These are phyloP conservation scores for Trypanosoma platydactyli DNA, from an alignment of 208 protist genomes.

Conservation along the genomic window DNA sequence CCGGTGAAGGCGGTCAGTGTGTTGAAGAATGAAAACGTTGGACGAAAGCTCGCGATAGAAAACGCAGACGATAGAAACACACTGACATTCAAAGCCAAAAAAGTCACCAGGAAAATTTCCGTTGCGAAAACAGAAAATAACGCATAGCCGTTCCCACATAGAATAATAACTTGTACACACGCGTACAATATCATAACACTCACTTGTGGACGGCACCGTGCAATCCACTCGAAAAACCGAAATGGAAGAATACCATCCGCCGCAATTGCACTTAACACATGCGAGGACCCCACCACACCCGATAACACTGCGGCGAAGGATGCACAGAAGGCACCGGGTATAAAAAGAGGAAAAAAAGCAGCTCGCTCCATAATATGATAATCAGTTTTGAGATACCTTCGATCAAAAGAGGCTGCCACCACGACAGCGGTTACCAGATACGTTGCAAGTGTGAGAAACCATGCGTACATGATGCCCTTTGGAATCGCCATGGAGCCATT, in stretches of 20 bases:
- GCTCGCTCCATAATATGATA: conserved; percentile 24
- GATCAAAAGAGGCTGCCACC: conserved; percentile 33
- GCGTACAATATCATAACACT: conserved; percentile 41
- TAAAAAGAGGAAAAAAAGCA: conserved; percentile 18
- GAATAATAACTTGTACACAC: conserved; percentile 27
- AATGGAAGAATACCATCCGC: conserved; percentile 50
- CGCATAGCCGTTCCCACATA: conserved; percentile 41
- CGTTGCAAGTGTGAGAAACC: conserved; percentile 32
- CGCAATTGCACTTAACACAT: conserved; percentile 46
- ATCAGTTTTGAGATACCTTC: conserved; percentile 28
- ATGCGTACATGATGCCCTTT: conserved; percentile 47
- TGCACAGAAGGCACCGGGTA: conserved; percentile 30
- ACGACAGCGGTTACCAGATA: conserved; percentile 41
- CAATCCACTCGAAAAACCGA: conserved; percentile 16
- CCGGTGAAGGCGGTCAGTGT: conserved; percentile 28
- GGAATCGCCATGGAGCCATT: conserved; percentile 60
- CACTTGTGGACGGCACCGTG: conserved; percentile 10
- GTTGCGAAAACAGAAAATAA: conserved; percentile 45
- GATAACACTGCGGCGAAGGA: conserved; percentile 29
- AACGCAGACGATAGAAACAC: conserved; percentile 35
- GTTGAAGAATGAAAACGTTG: conserved; percentile 40
- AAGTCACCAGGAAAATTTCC: conserved; percentile 56
- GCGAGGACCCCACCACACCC: conserved; percentile 40
- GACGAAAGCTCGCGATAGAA: conserved; percentile 30
- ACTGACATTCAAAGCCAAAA: conserved; percentile 42